These are phyloP conservation scores for Vinca minor DNA, from an alignment of 257 asterid species.

Conservation along the genomic window DNA sequence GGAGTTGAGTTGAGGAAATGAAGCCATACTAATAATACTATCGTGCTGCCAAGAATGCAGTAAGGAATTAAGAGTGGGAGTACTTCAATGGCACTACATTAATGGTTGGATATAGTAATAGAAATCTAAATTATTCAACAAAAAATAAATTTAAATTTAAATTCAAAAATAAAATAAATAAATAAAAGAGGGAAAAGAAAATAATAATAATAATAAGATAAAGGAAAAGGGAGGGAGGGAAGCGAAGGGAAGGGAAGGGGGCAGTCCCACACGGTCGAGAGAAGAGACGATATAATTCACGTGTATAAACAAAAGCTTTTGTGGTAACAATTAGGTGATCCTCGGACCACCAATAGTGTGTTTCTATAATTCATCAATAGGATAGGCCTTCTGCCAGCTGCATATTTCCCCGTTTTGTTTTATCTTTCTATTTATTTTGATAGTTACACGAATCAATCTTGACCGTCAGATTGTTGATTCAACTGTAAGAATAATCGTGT, in stretches of 20 bases:
- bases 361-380: slow-evolving; percentile 5
- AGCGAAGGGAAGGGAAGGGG: background rate
- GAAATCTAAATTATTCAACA: too few species aligned
- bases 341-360: slow-evolving; percentile 13
- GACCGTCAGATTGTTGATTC: too few species aligned
- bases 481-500: too few species aligned
- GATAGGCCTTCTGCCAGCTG: slow-evolving; percentile 39
- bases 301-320: slow-evolving; percentile 19
- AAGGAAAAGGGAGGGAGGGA: too few species aligned
- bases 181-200: too few species aligned
- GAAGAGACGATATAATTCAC: slow-evolving; percentile 30
- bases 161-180: too few species aligned
- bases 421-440: too few species aligned
- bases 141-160: too few species aligned
- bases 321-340: slow-evolving; percentile 46
- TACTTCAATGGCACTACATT: background rate
- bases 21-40: background rate
- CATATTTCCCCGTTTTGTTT: slow-evolving; percentile 21
- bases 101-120: too few species aligned
- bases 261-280: background rate
- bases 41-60: background rate
- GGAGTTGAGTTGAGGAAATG: background rate
- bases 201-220: too few species aligned
- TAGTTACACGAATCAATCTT: too few species aligned
- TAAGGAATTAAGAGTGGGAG: too few species aligned